Evolutionary conservation across 805 yeast genomes (phyloP).

Genomic region (Candida bentonensis): DNA sequence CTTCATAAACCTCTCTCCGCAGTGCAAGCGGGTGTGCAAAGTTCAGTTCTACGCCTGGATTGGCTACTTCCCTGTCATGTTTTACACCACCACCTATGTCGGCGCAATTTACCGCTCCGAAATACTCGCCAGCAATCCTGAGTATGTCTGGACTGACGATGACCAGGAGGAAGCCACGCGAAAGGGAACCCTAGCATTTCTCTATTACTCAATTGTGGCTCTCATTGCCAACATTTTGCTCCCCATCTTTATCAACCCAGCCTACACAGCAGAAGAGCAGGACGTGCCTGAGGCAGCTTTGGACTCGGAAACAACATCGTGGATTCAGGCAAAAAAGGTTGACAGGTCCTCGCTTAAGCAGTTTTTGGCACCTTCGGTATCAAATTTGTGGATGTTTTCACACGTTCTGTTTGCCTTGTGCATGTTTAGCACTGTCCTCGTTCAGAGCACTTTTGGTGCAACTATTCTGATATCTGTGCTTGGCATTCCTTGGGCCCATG

Average conservation of each 20-base stretch:
- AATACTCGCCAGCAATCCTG: constrained; percentile 19
- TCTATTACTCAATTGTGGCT: constrained; percentile 28
- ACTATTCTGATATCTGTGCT: constrained; percentile 35
- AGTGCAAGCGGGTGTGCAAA: constrained; percentile 35
- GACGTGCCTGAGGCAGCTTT: neutral
- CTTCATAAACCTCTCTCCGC: constrained; percentile 29
- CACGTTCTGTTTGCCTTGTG: constrained; percentile 37
- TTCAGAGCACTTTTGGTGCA: constrained; percentile 28
- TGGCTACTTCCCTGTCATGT: constrained; percentile 52
- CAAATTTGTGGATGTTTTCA: constrained; percentile 33
- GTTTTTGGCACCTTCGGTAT: constrained; percentile 9
- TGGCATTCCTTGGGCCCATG: constrained; percentile 53
- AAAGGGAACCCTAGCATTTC: constrained; percentile 13
- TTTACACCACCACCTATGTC: constrained; percentile 52
- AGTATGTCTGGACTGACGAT: constrained; percentile 19
- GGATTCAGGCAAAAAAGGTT: neutral
- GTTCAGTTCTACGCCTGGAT: constrained; percentile 57
- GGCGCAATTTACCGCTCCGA: constrained; percentile 41
- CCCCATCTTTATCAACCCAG: neutral
- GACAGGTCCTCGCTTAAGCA: constrained; percentile 6
- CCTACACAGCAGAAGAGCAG: neutral
- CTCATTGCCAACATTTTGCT: constrained; percentile 20
- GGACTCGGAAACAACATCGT: too few species aligned
- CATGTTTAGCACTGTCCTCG: constrained; percentile 33
- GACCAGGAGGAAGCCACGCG: constrained; percentile 15